Evolutionary conservation across 371 early-diverging fungal genomes (phyloP), one percentile per base, ranked within the genome.

Genomic region (Umbelopsis sp.): DNA sequence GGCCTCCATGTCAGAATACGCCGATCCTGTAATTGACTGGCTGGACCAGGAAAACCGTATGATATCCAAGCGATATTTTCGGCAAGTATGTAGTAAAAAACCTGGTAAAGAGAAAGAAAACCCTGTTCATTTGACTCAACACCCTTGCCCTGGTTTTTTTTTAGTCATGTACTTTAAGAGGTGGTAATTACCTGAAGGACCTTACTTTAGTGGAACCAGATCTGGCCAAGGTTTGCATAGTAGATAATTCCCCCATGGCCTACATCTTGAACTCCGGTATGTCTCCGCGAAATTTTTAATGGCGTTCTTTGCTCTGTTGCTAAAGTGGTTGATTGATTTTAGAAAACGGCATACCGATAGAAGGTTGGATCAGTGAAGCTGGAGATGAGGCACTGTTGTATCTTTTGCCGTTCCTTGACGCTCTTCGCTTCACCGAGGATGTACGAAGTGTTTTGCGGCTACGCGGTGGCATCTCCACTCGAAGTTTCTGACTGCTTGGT

Each of bases 1-100:
- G 0, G 99, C 99, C 4, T 94, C 95, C 14, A 91, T 98, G 90
- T 87, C 96, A 38, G 97, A 98, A 80, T 99, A 99, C 76, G 99
- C 98, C 11, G 95, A 97, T 74, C 98, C 99, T 16, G 98, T 99
- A 41, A 96, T 98, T 62, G 96, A 97, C 76, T 92, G 92, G 86
- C 83, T 99, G 57, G 99, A 98, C 80, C 85, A 89, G 70, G 85
- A 85, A 65, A 85, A 89, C 25, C 92, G 81, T 46, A 67, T 93
- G n/a, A 89, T 98, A 67, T 83, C 88, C 4, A 85, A 86, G 65
- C 84, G 97, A 32, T 93, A 90, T 70, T 98, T 96, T 80, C 86
- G 99, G 72, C 91, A 94, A 82, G 91, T 88, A 79, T 70, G 73
- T 57, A 12, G 41, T 22, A 22, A 22, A 22, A 22, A 22, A 22